Evolutionary conservation across 768 basidiomycete species (phyloP).

Genomic region (Kwoniella sp.): DNA sequence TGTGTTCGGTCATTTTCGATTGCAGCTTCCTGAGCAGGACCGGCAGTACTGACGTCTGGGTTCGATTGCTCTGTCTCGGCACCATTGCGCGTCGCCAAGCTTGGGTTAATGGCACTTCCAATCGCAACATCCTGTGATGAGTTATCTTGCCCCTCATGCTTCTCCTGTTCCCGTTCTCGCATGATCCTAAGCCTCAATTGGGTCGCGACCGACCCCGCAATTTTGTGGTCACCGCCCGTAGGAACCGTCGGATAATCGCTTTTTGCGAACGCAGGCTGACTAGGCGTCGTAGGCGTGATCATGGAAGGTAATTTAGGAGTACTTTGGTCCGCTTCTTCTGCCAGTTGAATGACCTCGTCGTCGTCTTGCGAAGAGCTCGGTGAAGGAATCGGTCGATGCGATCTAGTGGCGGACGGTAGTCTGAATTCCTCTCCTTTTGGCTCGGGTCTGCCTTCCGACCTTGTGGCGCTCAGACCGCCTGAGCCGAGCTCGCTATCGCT

Average conservation of each 20-base stretch:
- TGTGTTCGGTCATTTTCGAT: background rate
- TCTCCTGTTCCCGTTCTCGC: constrained; percentile 25
- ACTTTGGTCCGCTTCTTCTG: constrained; percentile 16
- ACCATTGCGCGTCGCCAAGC: too few relatives aligned
- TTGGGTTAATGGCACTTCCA: too few relatives aligned
- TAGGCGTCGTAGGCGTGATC: constrained; percentile 10
- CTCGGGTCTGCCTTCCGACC: constrained; percentile 7
- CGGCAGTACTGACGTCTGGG: background rate
- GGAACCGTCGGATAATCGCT: constrained; percentile 1
- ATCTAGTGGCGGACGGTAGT: constrained; percentile 11
- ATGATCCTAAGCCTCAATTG: constrained; percentile 30
- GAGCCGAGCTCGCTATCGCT: background rate
- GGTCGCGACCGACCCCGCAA: constrained; percentile 28
- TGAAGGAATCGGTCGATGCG: background rate
- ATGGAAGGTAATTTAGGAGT: constrained; percentile 10
- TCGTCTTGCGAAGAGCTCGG: background rate
- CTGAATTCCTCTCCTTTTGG: constrained; percentile 13
- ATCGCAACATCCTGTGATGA: too few relatives aligned
- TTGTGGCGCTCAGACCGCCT: constrained; percentile 1
- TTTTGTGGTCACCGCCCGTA: background rate
- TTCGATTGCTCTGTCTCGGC: constrained; percentile 3
- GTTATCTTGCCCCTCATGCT: background rate
- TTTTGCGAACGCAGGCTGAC: background rate
- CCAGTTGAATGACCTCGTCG: background rate
- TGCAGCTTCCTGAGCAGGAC: background rate